Base-by-base conservation (phyloP, 139 green algal genomes). In the Auxenochlorella protothecoides region DNA sequence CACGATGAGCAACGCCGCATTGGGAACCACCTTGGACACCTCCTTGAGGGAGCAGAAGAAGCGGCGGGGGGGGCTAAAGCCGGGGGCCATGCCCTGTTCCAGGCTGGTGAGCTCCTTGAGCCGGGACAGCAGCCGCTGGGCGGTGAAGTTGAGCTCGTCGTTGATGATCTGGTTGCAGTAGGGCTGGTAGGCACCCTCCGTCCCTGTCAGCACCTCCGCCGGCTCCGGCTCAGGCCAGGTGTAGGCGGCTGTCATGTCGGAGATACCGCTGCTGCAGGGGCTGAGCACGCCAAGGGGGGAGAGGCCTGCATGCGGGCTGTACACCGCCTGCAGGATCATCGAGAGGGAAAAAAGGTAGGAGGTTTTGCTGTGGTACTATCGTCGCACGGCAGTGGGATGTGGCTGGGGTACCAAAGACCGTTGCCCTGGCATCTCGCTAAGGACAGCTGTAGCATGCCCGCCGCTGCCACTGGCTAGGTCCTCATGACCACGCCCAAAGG, bases 1-100 rank as follows among this genome's bases (percentile, higher is more conserved):
- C 53, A 95, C 70, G 16, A 96, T 76, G 53, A 96, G 80, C 0
- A 53, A 57, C 15, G 68, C 61, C 3, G 86, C 85, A 27, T 80
- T 74, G 52, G 76, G 72, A 53, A 92, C 79, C 12, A 87, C 84
- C 82, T 95, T 95, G 65, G 76, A 75, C 65, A 95, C 90, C 69
- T 83, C 78, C 51, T 83, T 83, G 15, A 83, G 63, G 14, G 73
- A 80, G 59, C 78, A 83, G 54, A 76, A 79, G 66, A 72, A 83
- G 59, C 5, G 54, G 15, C 9, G 8, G 53, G 55, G n/a, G 13
- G 4, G 65, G 13, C n/a, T 15, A 65, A 59, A 9, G 27, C 44
- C 3, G 63, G 57, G 56, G 79, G 73, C 65, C 27, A 62, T 62
- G 57, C 57, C 9, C 57, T 44, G 27, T 44, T 44, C 27, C 27